Percentiles rank a stretch among this genome's conserved stretches.
These are phyloP conservation scores for Nitzschia putrida DNA, from an alignment of 108 stramenopile species.

Conservation along the genomic window DNA sequence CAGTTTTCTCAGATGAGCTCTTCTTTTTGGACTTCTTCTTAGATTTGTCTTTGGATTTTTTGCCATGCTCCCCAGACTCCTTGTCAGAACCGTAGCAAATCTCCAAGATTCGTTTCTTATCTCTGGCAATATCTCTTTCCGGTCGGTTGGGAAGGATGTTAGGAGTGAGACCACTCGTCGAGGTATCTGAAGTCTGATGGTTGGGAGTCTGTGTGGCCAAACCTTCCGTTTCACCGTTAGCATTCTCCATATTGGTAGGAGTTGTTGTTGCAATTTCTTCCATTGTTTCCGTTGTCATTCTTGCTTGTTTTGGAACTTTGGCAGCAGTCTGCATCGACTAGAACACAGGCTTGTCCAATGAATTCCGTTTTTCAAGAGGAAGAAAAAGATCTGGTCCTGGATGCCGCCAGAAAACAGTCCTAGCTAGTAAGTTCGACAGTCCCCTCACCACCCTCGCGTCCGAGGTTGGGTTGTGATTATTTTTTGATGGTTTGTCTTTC, in stretches of 20 bases:
- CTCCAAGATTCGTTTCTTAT: conserved; percentile 38
- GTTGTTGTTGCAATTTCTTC: neutral
- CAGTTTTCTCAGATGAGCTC: neutral
- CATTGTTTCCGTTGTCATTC: neutral
- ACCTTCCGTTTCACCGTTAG: neutral
- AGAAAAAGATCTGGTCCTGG: too few relatives aligned
- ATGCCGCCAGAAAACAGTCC: too few relatives aligned
- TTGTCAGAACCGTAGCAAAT: conserved; percentile 28
- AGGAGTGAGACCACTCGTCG: neutral
- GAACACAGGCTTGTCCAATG: neutral
- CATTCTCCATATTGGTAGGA: neutral
- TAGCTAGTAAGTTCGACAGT: too few relatives aligned
- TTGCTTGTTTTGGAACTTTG: neutral
- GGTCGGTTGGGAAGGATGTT: conserved; percentile 25
- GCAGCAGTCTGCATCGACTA: neutral
- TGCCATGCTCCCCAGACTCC: neutral
- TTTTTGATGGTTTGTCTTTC: too few relatives aligned
- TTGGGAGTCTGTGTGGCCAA: neutral
- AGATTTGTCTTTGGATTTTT: neutral
- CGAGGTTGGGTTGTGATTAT: too few relatives aligned
- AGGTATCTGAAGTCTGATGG: neutral
- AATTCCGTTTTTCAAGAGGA: too few relatives aligned
- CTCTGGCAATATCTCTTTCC: conserved; percentile 27
- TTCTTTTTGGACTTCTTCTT: neutral
- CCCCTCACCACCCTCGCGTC: too few relatives aligned